A percentile compares a stretch with the other conserved stretches of the same genome.
Conservation (phyloP, 768 basidiomycete species). For the Suillus cothurnatus region DNA sequence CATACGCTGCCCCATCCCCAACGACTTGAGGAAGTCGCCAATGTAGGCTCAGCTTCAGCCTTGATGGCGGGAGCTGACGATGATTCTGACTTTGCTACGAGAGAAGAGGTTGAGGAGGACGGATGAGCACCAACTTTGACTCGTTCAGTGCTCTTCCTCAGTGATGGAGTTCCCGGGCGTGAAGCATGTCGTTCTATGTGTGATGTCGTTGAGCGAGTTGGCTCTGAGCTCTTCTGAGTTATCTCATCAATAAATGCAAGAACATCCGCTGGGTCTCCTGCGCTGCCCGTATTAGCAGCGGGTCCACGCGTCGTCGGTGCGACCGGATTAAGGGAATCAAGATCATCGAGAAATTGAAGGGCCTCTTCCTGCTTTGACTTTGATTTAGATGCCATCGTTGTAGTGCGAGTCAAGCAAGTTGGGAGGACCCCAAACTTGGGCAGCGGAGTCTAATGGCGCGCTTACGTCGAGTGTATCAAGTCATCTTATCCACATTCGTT, state of each 20-base stretch:
- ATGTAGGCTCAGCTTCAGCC: slow-evolving; percentile 22
- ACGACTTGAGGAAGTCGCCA: slow-evolving; percentile 31
- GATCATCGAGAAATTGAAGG: slow-evolving; percentile 90
- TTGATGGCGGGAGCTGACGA: slow-evolving; percentile 24
- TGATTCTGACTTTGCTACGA: slow-evolving; percentile 36
- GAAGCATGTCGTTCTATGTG: slow-evolving; percentile 60
- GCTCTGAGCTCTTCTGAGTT: slow-evolving; percentile 86
- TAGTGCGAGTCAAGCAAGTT: not conserved
- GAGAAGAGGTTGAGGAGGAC: slow-evolving; percentile 44
- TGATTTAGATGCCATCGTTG: slow-evolving; percentile 44
- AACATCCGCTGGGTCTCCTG: slow-evolving; percentile 78
- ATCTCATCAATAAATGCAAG: slow-evolving; percentile 95
- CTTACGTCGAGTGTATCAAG: slow-evolving; percentile 4
- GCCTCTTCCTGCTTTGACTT: slow-evolving; percentile 89
- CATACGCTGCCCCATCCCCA: slow-evolving; percentile 93
- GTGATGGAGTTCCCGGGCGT: slow-evolving; percentile 68
- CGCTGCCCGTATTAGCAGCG: slow-evolving; percentile 34
- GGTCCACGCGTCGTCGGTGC: slow-evolving; percentile 24
- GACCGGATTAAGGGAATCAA: slow-evolving; percentile 75
- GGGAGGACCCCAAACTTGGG: slow-evolving; percentile 1
- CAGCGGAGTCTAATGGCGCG: not conserved
- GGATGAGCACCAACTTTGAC: slow-evolving; percentile 60
- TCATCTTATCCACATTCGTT: not conserved
- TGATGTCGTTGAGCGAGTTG: slow-evolving; percentile 58
- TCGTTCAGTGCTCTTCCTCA: slow-evolving; percentile 77